Percentiles rank a stretch among this genome's conserved stretches.
phyloP scores from a whole-genome alignment of 2,329 filamentous ascomycete genomes.

The Pseudopithomyces maydicus region DNA sequence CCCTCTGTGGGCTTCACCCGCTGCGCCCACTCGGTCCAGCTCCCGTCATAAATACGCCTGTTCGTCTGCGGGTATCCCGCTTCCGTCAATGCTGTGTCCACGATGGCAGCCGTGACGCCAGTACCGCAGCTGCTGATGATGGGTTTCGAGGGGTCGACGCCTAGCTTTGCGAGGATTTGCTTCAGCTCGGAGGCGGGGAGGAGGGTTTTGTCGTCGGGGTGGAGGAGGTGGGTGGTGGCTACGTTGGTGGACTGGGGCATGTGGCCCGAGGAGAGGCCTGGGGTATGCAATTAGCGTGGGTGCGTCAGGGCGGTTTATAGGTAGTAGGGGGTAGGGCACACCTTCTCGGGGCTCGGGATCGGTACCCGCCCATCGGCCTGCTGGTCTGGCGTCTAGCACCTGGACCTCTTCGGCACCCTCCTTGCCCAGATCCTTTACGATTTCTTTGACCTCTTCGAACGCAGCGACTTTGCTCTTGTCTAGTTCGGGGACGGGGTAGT shows the following conservation, averaged over 20 bases:
- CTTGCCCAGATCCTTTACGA: constrained; percentile 77
- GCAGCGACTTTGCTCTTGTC: constrained; percentile 70
- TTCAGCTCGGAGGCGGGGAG: constrained; percentile 73
- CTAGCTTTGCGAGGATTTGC: constrained; percentile 77
- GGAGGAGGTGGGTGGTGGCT: constrained; percentile 78
- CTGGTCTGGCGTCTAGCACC: constrained; percentile 83
- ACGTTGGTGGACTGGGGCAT: constrained; percentile 87
- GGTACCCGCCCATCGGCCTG: constrained; percentile 79
- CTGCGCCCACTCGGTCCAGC: constrained; percentile 90
- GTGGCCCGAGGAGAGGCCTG: constrained; percentile 79
- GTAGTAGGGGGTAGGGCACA: constrained; percentile 1
- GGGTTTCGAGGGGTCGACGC: constrained; percentile 77
- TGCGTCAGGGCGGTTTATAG: too few species aligned
- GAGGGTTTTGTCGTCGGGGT: constrained; percentile 81
- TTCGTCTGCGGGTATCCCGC: constrained; percentile 74
- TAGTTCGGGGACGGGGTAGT: constrained; percentile 51
- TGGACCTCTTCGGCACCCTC: constrained; percentile 84
- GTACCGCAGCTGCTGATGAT: constrained; percentile 91
- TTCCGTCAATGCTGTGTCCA: constrained; percentile 84
- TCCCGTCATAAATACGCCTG: constrained; percentile 88
- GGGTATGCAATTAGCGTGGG: constrained; percentile 5
- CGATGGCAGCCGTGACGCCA: constrained; percentile 88
- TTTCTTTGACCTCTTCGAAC: constrained; percentile 82
- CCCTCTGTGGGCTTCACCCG: constrained; percentile 65
- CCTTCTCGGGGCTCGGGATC: constrained; percentile 87